These are phyloP conservation scores for Alternaria sp. DNA, from an alignment of 2,329 filamentous ascomycete species.

Conservation along the genomic window DNA sequence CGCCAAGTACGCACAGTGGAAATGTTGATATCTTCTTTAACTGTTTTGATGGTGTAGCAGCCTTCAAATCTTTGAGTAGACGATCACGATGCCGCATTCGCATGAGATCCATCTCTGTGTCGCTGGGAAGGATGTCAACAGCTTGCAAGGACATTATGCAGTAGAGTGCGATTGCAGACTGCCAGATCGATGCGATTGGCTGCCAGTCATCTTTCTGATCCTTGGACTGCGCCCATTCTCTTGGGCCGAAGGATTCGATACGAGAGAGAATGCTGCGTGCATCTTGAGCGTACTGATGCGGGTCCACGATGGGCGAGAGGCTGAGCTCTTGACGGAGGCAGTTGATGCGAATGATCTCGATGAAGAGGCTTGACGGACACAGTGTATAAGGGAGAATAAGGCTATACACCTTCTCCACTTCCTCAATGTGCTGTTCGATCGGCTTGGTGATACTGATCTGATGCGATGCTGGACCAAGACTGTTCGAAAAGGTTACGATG, in stretches of 20 bases:
- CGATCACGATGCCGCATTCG: not conserved
- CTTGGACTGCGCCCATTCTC: not conserved
- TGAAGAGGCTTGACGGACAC: not conserved
- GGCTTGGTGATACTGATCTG: not conserved
- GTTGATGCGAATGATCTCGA: not conserved
- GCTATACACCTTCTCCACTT: not conserved
- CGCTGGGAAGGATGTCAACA: not conserved
- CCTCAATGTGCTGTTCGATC: not conserved
- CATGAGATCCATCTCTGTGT: not conserved
- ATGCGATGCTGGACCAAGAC: not conserved
- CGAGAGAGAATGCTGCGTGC: not conserved
- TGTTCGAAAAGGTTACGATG: not conserved
- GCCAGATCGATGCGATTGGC: not conserved
- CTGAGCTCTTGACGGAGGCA: not conserved
- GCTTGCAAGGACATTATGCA: not conserved
- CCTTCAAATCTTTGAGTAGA: not conserved
- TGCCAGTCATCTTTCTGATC: not conserved
- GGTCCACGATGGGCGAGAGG: accelerated
- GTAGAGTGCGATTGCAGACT: not conserved
- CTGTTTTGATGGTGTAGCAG: not conserved
- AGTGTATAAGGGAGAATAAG: not conserved
- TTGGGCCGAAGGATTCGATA: not conserved
- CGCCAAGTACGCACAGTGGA: not conserved
- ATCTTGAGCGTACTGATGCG: not conserved
- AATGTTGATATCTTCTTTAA: not conserved